phyloP scores from a whole-genome alignment of 306 rosid species.

The Lablab purpureus region DNA sequence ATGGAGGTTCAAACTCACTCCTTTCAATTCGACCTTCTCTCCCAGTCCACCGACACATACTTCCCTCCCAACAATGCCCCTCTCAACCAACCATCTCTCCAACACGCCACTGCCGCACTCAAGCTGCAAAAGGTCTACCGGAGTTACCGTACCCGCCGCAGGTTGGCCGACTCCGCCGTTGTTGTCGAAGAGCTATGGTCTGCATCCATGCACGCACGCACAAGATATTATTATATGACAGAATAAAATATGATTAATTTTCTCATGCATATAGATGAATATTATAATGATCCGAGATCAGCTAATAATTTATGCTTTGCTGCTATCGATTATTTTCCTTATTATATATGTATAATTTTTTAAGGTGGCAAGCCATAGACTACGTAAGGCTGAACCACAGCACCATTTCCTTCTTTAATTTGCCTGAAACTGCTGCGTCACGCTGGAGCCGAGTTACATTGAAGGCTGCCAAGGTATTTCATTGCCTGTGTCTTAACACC shows the following conservation, averaged over 20 bases:
- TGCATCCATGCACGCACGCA: background rate
- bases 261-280: background rate
- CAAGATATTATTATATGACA: too few species aligned
- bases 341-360: background rate
- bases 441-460: constrained; percentile 24
- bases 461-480: constrained; percentile 23
- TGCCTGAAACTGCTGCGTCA: constrained; percentile 23
- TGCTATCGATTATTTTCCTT: too few species aligned
- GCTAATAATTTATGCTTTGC: too few species aligned
- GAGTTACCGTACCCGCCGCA: constrained; percentile 31
- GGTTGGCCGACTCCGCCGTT: constrained; percentile 31
- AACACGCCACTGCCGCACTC: constrained; percentile 16
- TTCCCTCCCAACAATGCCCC: background rate
- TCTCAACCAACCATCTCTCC: background rate
- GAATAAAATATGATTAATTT: too few species aligned
- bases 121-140: constrained; percentile 23
- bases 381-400: constrained; percentile 21
- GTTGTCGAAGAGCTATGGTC: constrained; percentile 28
- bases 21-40: background rate
- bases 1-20: constrained; percentile 34
- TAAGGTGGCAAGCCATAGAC: constrained; percentile 35
- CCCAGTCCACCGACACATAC: constrained; percentile 15
- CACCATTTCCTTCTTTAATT: constrained; percentile 27
- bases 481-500: background rate
- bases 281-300: too few species aligned